Conservation (phyloP, 352 stramenopile genomes). For the Phytophthora idaei region DNA sequence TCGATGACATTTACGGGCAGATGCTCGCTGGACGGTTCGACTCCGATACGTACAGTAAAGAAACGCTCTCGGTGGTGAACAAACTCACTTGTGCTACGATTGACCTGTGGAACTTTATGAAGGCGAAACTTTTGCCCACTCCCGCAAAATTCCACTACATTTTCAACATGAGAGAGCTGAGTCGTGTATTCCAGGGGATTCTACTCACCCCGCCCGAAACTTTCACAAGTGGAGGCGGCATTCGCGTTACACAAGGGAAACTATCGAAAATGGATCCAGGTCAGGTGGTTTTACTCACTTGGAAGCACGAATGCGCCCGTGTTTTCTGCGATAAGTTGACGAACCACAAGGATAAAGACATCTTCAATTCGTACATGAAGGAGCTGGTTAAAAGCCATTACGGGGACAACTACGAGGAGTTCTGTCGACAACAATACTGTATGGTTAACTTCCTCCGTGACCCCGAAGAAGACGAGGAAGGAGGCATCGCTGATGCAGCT, state of each 20-base stretch:
- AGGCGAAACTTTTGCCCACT: constrained; percentile 97
- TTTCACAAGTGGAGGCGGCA: constrained; percentile 90
- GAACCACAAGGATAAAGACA: constrained; percentile 97
- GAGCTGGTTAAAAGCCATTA: constrained; percentile 93
- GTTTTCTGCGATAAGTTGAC: constrained; percentile 99
- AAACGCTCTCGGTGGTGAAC: constrained; percentile 85
- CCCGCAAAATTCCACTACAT: constrained; percentile 99
- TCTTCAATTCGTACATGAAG: constrained; percentile 92
- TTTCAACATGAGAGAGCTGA: constrained; percentile 99
- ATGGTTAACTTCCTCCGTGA: constrained; percentile 99
- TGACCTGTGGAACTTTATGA: constrained; percentile 97
- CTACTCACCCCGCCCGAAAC: constrained; percentile 96
- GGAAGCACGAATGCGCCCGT: constrained; percentile 97
- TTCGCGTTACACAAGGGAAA: constrained; percentile 85
- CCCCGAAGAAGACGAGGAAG: constrained; percentile 97
- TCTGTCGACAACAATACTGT: constrained; percentile 79
- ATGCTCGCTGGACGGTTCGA: constrained; percentile 97
- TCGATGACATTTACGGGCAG: constrained; percentile 99
- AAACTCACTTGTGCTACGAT: constrained; percentile 97
- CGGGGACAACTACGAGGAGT: constrained; percentile 82
- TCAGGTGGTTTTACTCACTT: constrained; percentile 94
- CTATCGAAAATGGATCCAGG: constrained; percentile 90
- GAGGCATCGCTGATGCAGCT: constrained; percentile 92
- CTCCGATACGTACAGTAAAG: constrained; percentile 83
- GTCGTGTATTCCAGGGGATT: constrained; percentile 97